Conservation (phyloP, 2,329 filamentous ascomycete genomes). For the Botryosphaeria agaves region DNA sequence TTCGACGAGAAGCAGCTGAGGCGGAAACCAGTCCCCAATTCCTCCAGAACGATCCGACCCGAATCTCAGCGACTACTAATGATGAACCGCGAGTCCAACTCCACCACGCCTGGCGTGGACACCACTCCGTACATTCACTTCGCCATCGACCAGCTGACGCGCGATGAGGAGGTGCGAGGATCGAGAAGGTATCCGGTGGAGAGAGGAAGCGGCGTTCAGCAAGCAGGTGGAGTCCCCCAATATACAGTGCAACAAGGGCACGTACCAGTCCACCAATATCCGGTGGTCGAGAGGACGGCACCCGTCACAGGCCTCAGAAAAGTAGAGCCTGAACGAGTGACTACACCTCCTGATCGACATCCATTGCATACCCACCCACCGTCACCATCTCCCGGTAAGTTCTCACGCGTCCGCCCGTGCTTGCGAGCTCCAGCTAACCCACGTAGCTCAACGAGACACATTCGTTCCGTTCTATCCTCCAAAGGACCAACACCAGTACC, state of each 20-base stretch:
- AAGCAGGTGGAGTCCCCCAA: too few relatives aligned
- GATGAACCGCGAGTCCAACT: background rate
- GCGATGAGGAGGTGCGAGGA: conserved; percentile 46
- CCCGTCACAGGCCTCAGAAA: conserved; percentile 21
- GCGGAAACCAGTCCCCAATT: conserved; percentile 14
- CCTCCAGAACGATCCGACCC: background rate
- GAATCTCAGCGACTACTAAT: background rate
- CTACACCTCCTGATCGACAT: background rate
- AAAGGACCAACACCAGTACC: conserved; percentile 9
- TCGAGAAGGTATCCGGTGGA: conserved; percentile 32
- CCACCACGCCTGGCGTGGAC: conserved; percentile 55
- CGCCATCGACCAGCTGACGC: conserved; percentile 72
- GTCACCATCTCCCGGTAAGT: background rate
- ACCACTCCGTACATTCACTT: conserved; percentile 80
- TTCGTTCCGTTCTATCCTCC: conserved; percentile 15
- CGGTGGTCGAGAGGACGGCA: conserved; percentile 32
- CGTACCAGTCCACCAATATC: conserved; percentile 27
- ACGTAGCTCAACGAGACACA: conserved; percentile 7
- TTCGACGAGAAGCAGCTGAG: conserved; percentile 4
- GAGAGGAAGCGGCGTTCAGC: too few relatives aligned
- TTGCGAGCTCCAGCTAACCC: background rate
- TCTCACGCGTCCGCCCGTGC: too few relatives aligned
- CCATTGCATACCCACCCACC: background rate
- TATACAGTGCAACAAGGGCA: too few relatives aligned
- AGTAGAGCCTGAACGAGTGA: conserved; percentile 5